Percentiles rank a stretch among this genome's conserved stretches.
Evolutionary conservation across 1,284 basidiomycete genomes (phyloP).

Genomic region (Puccinia horiana): DNA sequence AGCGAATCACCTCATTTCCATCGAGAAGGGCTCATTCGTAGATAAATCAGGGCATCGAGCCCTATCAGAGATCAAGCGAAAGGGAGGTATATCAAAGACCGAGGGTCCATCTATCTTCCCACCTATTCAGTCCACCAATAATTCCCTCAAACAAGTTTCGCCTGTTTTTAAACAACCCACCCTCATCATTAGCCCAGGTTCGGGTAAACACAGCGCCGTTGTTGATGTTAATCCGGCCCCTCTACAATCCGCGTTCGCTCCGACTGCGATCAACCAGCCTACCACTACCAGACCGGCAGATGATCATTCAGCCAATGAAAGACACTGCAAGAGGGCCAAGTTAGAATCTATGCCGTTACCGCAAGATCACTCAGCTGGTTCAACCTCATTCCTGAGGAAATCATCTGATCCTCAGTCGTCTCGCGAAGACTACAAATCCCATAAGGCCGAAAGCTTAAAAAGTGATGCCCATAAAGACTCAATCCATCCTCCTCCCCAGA

Average conservation of each 20-base stretch:
- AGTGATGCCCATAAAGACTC: background rate
- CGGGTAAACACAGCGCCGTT: background rate
- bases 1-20: slow-evolving; percentile 6
- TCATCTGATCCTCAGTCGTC: background rate
- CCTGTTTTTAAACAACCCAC: background rate
- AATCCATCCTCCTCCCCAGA: slow-evolving; percentile 22
- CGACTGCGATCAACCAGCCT: background rate
- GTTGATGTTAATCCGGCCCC: background rate
- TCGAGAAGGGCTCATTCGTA: background rate
- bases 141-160: background rate
- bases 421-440: background rate
- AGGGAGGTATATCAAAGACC: background rate
- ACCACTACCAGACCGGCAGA: slow-evolving; percentile 8
- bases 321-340: slow-evolving; percentile 11
- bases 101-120: background rate
- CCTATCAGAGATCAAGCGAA: background rate
- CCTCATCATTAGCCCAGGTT: background rate
- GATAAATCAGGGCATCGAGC: background rate
- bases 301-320: slow-evolving; percentile 18
- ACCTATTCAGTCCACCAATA: background rate
- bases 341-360: slow-evolving; percentile 1
- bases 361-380: background rate
- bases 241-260: background rate
- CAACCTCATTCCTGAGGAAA: slow-evolving; percentile 10
- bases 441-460: background rate